phyloP scores from a whole-genome alignment of 257 asterid species.

The Solanum clarkiae region DNA sequence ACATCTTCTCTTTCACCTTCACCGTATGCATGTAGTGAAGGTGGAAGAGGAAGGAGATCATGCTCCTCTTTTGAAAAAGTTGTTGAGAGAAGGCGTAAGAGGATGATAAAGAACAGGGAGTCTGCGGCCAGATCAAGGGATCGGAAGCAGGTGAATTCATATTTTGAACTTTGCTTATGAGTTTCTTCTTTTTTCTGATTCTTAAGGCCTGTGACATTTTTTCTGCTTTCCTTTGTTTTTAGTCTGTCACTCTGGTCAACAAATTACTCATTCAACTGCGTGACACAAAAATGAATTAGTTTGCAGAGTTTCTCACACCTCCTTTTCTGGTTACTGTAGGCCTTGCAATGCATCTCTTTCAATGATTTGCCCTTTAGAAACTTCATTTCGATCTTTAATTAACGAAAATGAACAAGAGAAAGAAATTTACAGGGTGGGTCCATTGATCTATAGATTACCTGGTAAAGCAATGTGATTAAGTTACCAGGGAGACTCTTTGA shows the following conservation, averaged over 20 bases:
- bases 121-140: conserved; percentile 47
- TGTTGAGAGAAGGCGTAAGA: conserved; percentile 40
- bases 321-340: neutral
- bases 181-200: neutral
- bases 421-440: neutral
- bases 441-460: neutral
- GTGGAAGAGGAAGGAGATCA: conserved; percentile 35
- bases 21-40: conserved; percentile 49
- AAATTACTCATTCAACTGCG: neutral
- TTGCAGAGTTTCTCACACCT: neutral
- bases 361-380: neutral
- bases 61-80: conserved; percentile 27
- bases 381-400: neutral
- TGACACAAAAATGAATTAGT: neutral
- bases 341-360: neutral
- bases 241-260: neutral
- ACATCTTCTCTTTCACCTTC: conserved; percentile 51
- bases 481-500: neutral
- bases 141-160: conserved; percentile 61
- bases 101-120: conserved; percentile 45
- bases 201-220: neutral
- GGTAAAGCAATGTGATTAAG: neutral
- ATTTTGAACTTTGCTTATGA: neutral
- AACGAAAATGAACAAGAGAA: neutral
- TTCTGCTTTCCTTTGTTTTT: neutral